Base-by-base conservation (phyloP, 805 yeast genomes). In the Dipodascus albidus region DNA sequence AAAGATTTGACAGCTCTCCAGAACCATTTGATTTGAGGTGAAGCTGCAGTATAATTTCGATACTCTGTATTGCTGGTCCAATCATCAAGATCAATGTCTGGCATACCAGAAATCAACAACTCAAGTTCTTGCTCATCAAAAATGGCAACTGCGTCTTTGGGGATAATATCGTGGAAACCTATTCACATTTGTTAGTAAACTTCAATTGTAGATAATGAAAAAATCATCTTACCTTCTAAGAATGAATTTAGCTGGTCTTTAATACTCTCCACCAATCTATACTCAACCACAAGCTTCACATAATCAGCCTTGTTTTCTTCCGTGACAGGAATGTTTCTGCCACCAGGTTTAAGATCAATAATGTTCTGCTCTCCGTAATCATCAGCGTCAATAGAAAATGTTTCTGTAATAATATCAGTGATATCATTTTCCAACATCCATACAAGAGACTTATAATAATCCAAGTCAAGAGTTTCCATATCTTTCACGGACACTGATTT, bases 341-440 rank as follows among this genome's bases (percentile, higher is more conserved):
- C 99, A 64, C 82, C 71, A 3, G 89, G 88, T 55, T 83, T 78
- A 64, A 93, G 76, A 62, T 93, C 98, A 58, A 90, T 79, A 11
- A 80, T 72, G 64, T 85, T 86, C 61, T 82, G 89, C 62, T 85
- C 96, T 53, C 97, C 98, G 63, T 85, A 91, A 62, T 89, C 96
- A 64, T 89, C 96, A 1, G 93, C 79, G 60, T 89, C 97, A 21
- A 93, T 87, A 9, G 96, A 84, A 66, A 93, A 93, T 3, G 95
- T 91, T 67, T 93, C 99, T 21, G 88, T 89, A 54, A 93, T 87
- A 41, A 93, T 83, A 67, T 90, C 98, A 0, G 98, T 91, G 52
- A 93, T 91, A 68, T 93, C 96, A 69, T 93, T 93, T 61, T 91
- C 96, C 53, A 93, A 71, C 86, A 93, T 93, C 99, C 99, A 93